A percentile compares a stretch with the other conserved stretches of the same genome.
Conservation (phyloP, 108 stramenopile species). For the Cylindrotheca closterium region DNA sequence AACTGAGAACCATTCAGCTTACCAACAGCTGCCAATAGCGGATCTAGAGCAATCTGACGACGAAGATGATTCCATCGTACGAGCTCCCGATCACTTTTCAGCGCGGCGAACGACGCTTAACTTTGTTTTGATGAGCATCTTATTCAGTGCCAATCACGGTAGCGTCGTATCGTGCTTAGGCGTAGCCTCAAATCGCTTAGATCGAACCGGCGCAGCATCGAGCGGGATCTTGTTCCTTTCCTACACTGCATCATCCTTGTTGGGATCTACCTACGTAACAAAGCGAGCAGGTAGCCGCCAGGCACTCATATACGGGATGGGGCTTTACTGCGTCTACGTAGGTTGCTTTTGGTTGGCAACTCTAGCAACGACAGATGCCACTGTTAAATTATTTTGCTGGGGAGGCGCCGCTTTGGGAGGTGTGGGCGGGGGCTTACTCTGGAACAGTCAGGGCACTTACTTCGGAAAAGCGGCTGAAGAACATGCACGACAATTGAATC, state of each 20-base stretch:
- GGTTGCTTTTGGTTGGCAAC: conserved; percentile 58
- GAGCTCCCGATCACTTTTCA: background rate
- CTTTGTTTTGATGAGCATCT: conserved; percentile 56
- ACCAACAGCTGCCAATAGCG: background rate
- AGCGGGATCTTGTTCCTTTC: conserved; percentile 57
- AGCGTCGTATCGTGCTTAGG: conserved; percentile 52
- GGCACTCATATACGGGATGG: conserved; percentile 64
- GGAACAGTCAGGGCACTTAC: conserved; percentile 84
- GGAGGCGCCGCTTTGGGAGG: conserved; percentile 72
- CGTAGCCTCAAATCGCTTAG: conserved; percentile 64
- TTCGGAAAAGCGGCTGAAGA: conserved; percentile 58
- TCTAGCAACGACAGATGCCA: background rate
- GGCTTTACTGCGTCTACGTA: conserved; percentile 69
- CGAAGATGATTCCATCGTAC: background rate
- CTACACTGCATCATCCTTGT: conserved; percentile 68
- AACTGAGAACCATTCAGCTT: background rate
- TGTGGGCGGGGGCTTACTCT: conserved; percentile 72
- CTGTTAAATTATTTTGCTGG: conserved; percentile 25
- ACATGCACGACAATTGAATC: conserved; percentile 33
- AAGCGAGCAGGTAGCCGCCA: conserved; percentile 53
- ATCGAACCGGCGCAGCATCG: conserved; percentile 52
- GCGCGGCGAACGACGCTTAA: conserved; percentile 1
- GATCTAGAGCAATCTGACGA: background rate
- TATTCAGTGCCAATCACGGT: conserved; percentile 71
- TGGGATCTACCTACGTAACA: conserved; percentile 65